Conservation (phyloP, 1,139 yeast genomes). For the Chernovozyma aurita region DNA sequence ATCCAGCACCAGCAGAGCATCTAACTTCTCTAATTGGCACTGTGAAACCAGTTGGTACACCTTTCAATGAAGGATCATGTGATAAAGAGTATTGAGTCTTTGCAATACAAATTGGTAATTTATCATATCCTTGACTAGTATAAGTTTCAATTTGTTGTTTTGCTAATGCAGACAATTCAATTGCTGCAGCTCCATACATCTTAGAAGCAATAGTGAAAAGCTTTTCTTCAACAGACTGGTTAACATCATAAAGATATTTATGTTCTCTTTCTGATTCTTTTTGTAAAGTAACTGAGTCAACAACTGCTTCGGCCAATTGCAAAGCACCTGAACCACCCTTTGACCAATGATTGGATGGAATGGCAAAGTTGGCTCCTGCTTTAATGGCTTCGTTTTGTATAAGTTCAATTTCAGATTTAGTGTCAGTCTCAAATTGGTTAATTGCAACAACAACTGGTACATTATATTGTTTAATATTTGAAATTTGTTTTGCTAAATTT, state of each 20-base stretch:
- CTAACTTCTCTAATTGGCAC: slow-evolving; percentile 79
- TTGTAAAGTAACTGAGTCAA: slow-evolving; percentile 44
- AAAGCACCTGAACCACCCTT: slow-evolving; percentile 76
- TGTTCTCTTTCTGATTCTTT: slow-evolving; percentile 32
- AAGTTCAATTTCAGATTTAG: slow-evolving; percentile 60
- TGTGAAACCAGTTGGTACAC: slow-evolving; percentile 75
- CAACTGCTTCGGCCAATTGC: slow-evolving; percentile 65
- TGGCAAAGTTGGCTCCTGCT: slow-evolving; percentile 77
- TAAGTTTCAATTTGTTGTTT: slow-evolving; percentile 61
- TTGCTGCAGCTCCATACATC: slow-evolving; percentile 72
- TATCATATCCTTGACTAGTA: slow-evolving; percentile 66
- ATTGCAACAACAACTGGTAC: slow-evolving; percentile 79
- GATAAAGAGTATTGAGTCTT: slow-evolving; percentile 81
- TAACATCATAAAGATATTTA: slow-evolving; percentile 57
- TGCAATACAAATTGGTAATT: slow-evolving; percentile 77
- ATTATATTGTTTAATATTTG: slow-evolving; percentile 65
- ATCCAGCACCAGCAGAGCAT: slow-evolving; percentile 81
- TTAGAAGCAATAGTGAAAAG: slow-evolving; percentile 60
- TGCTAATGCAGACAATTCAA: slow-evolving; percentile 66
- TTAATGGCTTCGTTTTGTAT: slow-evolving; percentile 59
- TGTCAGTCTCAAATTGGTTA: slow-evolving; percentile 69
- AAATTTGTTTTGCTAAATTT: slow-evolving; percentile 71
- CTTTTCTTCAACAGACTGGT: slow-evolving; percentile 60
- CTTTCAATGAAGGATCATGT: slow-evolving; percentile 76
- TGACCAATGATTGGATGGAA: slow-evolving; percentile 76